Conservation (phyloP, 2,329 filamentous ascomycete genomes). For the Alternaria sp. region DNA sequence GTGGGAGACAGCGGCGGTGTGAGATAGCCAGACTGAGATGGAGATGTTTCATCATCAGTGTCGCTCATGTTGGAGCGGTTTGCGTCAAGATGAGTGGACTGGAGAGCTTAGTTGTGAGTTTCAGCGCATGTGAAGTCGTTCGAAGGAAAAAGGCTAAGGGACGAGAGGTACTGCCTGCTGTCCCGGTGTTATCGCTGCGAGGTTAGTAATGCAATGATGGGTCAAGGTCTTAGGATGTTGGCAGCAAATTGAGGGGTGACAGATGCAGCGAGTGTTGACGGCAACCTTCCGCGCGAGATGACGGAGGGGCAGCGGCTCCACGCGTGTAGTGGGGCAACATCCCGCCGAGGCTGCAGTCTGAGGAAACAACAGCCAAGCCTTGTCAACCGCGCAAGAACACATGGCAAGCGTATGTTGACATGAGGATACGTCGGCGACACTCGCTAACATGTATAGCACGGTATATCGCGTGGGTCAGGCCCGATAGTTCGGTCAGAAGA, state of each 20-base stretch:
- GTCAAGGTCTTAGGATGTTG: constrained; percentile 28
- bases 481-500: constrained; percentile 71
- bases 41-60: constrained; percentile 27
- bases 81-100: constrained; percentile 12
- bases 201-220: constrained; percentile 46
- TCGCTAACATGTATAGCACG: constrained; percentile 70
- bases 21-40: constrained; percentile 27
- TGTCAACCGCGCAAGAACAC: constrained; percentile 9
- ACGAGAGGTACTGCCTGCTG: constrained; percentile 25
- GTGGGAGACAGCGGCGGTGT: constrained; percentile 49
- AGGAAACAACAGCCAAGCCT: constrained; percentile 23
- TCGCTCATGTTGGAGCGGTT: constrained; percentile 32
- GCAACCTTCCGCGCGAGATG: constrained; percentile 26
- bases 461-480: constrained; percentile 70
- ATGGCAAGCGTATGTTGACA: constrained; percentile 54
- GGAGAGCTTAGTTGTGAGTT: constrained; percentile 5
- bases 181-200: constrained; percentile 39
- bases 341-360: constrained; percentile 31
- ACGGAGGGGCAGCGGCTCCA: constrained; percentile 34
- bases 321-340: constrained; percentile 41
- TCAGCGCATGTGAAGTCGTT: constrained; percentile 39
- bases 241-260: constrained; percentile 19
- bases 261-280: constrained; percentile 20
- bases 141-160: constrained; percentile 19
- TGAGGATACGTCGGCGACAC: neutral